Conservation (phyloP, 1,139 yeast genomes). For the Hyphopichia pseudoburtonii region DNA sequence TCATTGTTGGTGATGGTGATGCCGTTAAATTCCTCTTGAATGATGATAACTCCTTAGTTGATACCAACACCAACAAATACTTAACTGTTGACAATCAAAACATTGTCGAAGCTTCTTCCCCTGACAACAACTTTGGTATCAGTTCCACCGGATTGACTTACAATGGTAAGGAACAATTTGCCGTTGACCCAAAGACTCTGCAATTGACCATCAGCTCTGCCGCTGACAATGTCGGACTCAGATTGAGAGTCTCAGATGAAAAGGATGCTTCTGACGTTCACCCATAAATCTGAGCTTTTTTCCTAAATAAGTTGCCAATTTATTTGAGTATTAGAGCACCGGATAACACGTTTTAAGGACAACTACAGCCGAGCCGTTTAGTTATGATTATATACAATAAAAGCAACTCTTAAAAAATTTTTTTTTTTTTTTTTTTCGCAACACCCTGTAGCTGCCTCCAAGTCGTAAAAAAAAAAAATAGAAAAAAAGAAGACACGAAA, state of each 20-base stretch:
- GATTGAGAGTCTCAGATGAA: not conserved
- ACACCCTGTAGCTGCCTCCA: no score
- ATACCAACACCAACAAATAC: slow-evolving; percentile 15
- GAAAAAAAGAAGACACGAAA: no score
- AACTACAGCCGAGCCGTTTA: no score
- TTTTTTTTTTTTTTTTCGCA: no score
- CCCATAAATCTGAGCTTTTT: no score
- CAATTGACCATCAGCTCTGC: not conserved
- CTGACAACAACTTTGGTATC: slow-evolving; percentile 18
- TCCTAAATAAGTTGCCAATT: no score
- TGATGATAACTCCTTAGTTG: slow-evolving; percentile 22
- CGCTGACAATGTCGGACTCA: slow-evolving; percentile 2
- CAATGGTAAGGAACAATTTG: slow-evolving; percentile 15
- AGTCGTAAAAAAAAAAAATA: no score
- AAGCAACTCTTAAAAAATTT: no score
- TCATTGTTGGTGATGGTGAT: slow-evolving; percentile 16
- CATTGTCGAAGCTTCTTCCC: slow-evolving; percentile 13
- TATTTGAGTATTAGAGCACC: no score
- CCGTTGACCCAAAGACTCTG: slow-evolving; percentile 11
- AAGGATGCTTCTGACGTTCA: slow-evolving; percentile 3
- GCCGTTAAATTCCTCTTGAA: slow-evolving; percentile 16
- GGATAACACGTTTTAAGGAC: no score
- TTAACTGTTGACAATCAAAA: slow-evolving; percentile 13
- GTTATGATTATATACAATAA: no score
- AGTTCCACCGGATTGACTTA: slow-evolving; percentile 12